Base-by-base conservation (phyloP, 768 basidiomycete species). In the Lactarius quietus region DNA sequence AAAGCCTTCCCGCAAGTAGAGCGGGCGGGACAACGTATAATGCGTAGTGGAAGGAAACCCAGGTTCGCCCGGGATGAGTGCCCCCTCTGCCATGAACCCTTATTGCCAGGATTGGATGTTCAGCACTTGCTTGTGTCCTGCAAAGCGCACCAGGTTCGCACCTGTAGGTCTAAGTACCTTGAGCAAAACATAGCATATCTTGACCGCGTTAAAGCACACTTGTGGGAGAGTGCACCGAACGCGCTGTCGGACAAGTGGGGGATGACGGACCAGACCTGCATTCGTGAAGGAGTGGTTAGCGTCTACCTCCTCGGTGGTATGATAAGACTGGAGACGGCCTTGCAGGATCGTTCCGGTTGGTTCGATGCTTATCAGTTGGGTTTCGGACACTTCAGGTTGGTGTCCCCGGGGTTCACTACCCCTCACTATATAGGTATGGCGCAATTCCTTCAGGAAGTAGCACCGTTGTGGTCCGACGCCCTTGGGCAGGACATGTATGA, bases 121-220 rank as follows among this genome's bases (percentile, higher is more conserved):
- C 18, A 18, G 0, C 43, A 43, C n/a, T n/a, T 43, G 43, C 43
- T 43, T n/a, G 43, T 43, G 43, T 2, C 43, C 20, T 43, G 43
- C n/a, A 10, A 4, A 1, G 0, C 3, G 0, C 43, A 43, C 43
- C 43, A 43, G 43, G 43, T 4, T 0, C 9, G 3, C 0, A 9
- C 43, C 43, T 43, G 43, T 43, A 43, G 43, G 43, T 9, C 3
- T 0, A 3, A 10, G 18, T 43, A n/a, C 43, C 43, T 43, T n/a
- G 43, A 43, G 43, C 43, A 43, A 1, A 43, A 43, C 3, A n/a
- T 43, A 3, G 7, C 8, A 7, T n/a, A 43, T 4, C 43, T 43
- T 20, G 20, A 20, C 20, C 43, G 3, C 18, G 10, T 10, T 0
- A 43, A 43, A 8, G 43, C 43, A 3, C 3, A 4, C 0, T 0